Conservation (phyloP, 2,329 filamentous ascomycete genomes). For the Alternaria dauci region DNA sequence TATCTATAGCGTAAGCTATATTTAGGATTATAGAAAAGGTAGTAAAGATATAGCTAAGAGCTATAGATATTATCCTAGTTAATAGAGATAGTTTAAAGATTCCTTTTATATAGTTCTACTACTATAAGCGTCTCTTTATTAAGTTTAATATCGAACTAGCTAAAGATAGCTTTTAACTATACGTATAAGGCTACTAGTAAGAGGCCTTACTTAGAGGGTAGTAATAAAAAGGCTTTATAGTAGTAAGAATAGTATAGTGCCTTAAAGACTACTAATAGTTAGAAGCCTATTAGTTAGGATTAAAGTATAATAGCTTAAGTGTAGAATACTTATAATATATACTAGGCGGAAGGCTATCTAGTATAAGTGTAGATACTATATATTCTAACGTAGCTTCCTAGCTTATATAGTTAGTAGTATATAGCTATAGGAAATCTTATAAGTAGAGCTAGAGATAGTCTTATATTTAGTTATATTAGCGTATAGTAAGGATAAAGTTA, state of each 20-base stretch:
- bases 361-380: conserved; percentile 10
- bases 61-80: conserved; percentile 18
- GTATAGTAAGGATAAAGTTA: conserved; percentile 16
- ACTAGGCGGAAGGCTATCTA: conserved; percentile 14
- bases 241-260: conserved; percentile 10
- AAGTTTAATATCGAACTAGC: conserved; percentile 6
- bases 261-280: conserved; percentile 4
- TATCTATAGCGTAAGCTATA: conserved; percentile 21
- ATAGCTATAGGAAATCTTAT: conserved; percentile 14
- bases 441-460: conserved; percentile 9
- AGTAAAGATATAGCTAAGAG: conserved; percentile 18
- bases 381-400: conserved; percentile 16
- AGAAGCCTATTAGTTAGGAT: conserved; percentile 6
- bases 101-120: conserved; percentile 13
- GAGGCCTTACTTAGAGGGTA: background rate
- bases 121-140: conserved; percentile 1
- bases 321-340: conserved; percentile 23
- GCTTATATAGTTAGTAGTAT: background rate
- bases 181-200: conserved; percentile 3
- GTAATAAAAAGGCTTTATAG: conserved; percentile 5
- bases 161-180: conserved; percentile 5
- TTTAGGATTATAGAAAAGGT: conserved; percentile 16
- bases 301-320: conserved; percentile 1
- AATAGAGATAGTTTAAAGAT: conserved; percentile 11
- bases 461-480: conserved; percentile 14